Conservation (phyloP, 352 stramenopile species). For the Nothophytophthora sp. region DNA sequence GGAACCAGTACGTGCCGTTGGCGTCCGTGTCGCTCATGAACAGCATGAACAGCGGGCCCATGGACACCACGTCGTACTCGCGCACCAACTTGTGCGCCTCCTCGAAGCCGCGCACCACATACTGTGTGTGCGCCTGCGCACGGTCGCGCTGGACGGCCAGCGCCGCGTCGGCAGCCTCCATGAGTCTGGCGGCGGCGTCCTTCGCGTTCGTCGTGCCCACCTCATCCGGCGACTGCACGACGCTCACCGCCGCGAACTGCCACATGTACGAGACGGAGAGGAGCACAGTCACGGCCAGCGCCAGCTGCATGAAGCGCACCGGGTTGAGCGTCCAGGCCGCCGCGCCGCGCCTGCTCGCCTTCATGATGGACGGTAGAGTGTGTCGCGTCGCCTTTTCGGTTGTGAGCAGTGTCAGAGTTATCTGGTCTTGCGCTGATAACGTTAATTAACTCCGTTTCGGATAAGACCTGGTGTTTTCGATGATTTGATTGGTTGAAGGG, state of each 20-base stretch:
- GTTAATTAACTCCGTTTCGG: too few relatives aligned
- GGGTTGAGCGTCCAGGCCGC: constrained; percentile 31
- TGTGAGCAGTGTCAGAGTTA: neutral
- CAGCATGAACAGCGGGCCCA: constrained; percentile 72
- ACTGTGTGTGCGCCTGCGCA: constrained; percentile 50
- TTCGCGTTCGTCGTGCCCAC: constrained; percentile 18
- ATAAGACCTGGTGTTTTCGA: too few relatives aligned
- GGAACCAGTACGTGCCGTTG: constrained; percentile 81
- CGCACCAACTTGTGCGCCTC: constrained; percentile 75
- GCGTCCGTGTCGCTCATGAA: constrained; percentile 75
- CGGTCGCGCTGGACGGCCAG: constrained; percentile 37
- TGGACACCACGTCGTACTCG: constrained; percentile 63
- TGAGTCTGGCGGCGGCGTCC: constrained; percentile 22
- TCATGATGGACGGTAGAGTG: too few relatives aligned
- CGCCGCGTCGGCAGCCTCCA: constrained; percentile 17
- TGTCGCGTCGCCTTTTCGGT: too few relatives aligned
- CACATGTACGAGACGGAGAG: constrained; percentile 75
- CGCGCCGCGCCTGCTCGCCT: constrained; percentile 8
- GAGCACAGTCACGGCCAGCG: constrained; percentile 50
- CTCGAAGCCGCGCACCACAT: constrained; percentile 71
- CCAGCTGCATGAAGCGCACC: constrained; percentile 76
- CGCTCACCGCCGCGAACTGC: constrained; percentile 56
- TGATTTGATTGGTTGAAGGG: constrained; percentile 2
- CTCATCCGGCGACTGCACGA: constrained; percentile 14
- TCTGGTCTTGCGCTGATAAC: too few relatives aligned